phyloP scores from a whole-genome alignment of 495 filamentous ascomycete genomes.

The Astrothelium subdiscretum region DNA sequence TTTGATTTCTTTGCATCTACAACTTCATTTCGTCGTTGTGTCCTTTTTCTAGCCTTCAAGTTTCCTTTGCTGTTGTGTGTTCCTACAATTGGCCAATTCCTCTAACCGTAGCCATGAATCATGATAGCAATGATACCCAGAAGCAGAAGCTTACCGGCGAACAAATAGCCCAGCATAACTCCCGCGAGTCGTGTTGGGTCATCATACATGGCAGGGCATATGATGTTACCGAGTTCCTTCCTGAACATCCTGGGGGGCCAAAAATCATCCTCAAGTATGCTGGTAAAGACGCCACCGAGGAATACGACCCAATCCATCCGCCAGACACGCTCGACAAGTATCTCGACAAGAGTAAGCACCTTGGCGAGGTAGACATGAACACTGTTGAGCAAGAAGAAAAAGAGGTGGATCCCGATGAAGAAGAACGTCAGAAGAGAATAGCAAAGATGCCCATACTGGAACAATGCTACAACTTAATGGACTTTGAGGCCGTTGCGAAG shows the following conservation, averaged over 20 bases:
- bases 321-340: slow-evolving; percentile 70
- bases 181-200: slow-evolving; percentile 63
- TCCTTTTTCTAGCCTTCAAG: background rate
- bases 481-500: slow-evolving; percentile 86
- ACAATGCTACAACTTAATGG: slow-evolving; percentile 88
- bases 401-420: slow-evolving; percentile 63
- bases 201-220: slow-evolving; percentile 66
- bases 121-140: slow-evolving; percentile 24
- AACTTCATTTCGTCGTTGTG: background rate
- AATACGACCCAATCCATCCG: slow-evolving; percentile 73
- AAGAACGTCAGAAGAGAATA: slow-evolving; percentile 62
- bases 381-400: slow-evolving; percentile 68
- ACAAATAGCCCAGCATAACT: slow-evolving; percentile 59
- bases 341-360: slow-evolving; percentile 72
- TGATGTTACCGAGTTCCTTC: slow-evolving; percentile 62
- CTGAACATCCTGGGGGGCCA: slow-evolving; percentile 65
- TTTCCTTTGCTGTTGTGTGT: background rate
- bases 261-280: slow-evolving; percentile 77
- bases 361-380: slow-evolving; percentile 82
- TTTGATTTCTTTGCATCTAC: background rate
- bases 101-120: slow-evolving; percentile 21
- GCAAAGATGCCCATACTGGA: slow-evolving; percentile 67
- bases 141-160: slow-evolving; percentile 41
- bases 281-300: slow-evolving; percentile 75
- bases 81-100: background rate